phyloP scores from a whole-genome alignment of 83 land plant genomes.

The Thuja plicata region DNA sequence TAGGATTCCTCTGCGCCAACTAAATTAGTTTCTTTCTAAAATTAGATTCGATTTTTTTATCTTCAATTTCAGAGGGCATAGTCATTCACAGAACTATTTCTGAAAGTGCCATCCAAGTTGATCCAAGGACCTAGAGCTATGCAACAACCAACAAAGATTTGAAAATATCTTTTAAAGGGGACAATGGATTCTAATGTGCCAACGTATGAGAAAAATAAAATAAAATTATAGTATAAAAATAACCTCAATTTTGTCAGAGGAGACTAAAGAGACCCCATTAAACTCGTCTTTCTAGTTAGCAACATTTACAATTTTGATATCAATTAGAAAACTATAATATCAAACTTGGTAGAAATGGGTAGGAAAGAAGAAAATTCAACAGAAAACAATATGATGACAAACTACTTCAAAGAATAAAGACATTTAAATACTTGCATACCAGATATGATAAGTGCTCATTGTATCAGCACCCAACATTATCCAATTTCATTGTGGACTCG shows the following conservation, averaged over 20 bases:
- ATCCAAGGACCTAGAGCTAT: background rate
- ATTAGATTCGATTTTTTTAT: background rate
- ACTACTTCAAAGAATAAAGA: background rate
- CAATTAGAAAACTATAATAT: background rate
- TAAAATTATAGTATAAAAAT: background rate
- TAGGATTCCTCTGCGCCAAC: background rate
- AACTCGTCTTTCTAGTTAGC: background rate
- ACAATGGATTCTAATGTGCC: background rate
- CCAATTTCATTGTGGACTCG: background rate
- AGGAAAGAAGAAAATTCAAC: background rate
- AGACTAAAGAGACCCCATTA: background rate
- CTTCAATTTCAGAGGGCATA: background rate
- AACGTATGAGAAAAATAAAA: background rate
- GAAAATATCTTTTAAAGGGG: background rate
- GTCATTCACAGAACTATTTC: background rate
- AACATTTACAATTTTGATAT: background rate
- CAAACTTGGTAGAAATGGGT: background rate
- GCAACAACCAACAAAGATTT: background rate
- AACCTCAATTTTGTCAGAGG: background rate
- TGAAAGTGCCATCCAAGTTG: background rate
- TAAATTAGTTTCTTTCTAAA: background rate
- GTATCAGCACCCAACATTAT: background rate
- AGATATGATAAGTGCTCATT: background rate
- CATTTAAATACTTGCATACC: background rate
- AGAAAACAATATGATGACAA: background rate